Evolutionary conservation across 1,284 basidiomycete genomes (phyloP).

Genomic region (Chalciporus sp.): DNA sequence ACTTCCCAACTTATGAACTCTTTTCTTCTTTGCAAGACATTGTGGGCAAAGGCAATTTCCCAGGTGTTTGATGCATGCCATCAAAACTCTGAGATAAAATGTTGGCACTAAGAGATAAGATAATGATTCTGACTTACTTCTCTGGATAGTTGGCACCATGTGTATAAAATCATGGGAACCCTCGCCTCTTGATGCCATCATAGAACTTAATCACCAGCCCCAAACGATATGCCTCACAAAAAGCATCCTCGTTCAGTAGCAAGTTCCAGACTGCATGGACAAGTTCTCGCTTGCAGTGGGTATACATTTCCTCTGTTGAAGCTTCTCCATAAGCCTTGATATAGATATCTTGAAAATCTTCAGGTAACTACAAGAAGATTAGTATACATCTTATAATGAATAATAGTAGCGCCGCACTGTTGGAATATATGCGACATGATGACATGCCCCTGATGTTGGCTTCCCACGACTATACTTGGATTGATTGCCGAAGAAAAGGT

Average conservation of each 20-base stretch:
- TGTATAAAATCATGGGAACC: conserved; percentile 34
- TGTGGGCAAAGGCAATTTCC: conserved; percentile 31
- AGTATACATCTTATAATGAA: no score
- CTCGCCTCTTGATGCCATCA: conserved; percentile 27
- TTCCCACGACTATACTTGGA: no score
- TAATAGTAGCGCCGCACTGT: no score
- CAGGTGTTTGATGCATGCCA: conserved; percentile 27
- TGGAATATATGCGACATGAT: no score
- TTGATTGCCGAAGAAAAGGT: no score
- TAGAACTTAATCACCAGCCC: conserved; percentile 33
- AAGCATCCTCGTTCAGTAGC: conserved; percentile 31
- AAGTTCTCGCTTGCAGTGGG: conserved; percentile 33
- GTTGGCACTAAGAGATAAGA: neutral
- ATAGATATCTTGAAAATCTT: conserved; percentile 27
- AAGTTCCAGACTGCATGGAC: conserved; percentile 37
- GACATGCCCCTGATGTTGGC: no score
- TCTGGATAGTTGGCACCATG: conserved; percentile 41
- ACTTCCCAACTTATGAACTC: conserved; percentile 12
- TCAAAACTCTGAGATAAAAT: conserved; percentile 27
- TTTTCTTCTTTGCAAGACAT: conserved; percentile 25
- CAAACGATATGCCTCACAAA: conserved; percentile 35
- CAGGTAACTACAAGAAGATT: conserved; percentile 12
- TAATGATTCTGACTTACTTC: conserved; percentile 27
- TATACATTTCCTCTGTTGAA: conserved; percentile 20
- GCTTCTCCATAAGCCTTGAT: conserved; percentile 10